Percentiles rank a stretch among this genome's conserved stretches.
Evolutionary conservation across 805 yeast species (phyloP).

Genomic region (Blastobotrys peoriensis): DNA sequence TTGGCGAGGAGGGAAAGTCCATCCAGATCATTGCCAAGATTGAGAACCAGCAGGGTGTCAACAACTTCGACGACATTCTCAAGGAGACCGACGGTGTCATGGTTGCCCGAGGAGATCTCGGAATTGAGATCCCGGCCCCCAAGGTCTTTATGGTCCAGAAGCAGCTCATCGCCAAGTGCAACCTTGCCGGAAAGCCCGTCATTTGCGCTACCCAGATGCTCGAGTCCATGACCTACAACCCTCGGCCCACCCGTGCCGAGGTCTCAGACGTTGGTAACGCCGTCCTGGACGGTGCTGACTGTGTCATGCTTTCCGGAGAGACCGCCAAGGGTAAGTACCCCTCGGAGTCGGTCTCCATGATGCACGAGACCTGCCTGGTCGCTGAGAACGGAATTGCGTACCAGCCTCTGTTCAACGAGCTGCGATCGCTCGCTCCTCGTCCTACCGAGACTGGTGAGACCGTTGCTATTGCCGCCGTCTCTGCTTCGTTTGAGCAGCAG

Average conservation of each 20-base stretch:
- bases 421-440: constrained; percentile 75
- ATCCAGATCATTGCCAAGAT: constrained; percentile 96
- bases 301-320: constrained; percentile 99
- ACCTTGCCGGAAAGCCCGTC: constrained; percentile 98
- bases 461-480: constrained; percentile 93
- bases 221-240: constrained; percentile 99
- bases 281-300: constrained; percentile 98
- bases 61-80: constrained; percentile 96
- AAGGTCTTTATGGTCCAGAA: constrained; percentile 98
- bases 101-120: constrained; percentile 99
- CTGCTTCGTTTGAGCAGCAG: constrained; percentile 91
- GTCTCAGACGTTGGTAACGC: constrained; percentile 99
- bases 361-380: constrained; percentile 94
- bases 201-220: constrained; percentile 99
- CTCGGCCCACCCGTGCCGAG: constrained; percentile 99
- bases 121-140: constrained; percentile 99
- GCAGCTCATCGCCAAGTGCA: constrained; percentile 98
- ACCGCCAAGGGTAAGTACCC: constrained; percentile 99
- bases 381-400: constrained; percentile 97
- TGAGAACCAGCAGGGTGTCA: constrained; percentile 99
- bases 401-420: constrained; percentile 72
- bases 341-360: constrained; percentile 93
- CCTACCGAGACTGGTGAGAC: constrained; percentile 96
- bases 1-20: constrained; percentile 95
- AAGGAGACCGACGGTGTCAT: constrained; percentile 96